Evolutionary conservation across 176 grass and related monocot species (phyloP).

Genomic region (Stipa capillata): DNA sequence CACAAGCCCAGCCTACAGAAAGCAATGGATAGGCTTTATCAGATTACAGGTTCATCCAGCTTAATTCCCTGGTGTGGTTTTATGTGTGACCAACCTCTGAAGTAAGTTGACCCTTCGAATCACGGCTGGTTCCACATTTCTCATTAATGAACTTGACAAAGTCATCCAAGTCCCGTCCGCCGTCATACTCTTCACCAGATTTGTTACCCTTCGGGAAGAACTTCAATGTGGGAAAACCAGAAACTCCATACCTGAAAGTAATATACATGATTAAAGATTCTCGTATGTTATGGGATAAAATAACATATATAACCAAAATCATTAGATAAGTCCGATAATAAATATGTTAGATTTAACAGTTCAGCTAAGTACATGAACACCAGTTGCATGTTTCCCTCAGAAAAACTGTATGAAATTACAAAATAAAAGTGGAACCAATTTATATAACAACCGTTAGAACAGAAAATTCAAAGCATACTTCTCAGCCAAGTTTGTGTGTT

Average conservation of each 20-base stretch:
- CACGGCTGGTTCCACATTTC: slow-evolving; percentile 72
- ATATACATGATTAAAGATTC: slow-evolving; percentile 10
- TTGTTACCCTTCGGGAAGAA: slow-evolving; percentile 96
- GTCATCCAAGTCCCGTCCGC: slow-evolving; percentile 73
- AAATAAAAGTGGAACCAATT: neutral
- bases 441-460: neutral
- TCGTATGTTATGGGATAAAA: neutral
- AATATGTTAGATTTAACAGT: neutral
- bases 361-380: neutral
- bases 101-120: slow-evolving; percentile 82
- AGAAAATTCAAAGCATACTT: slow-evolving; percentile 53
- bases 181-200: slow-evolving; percentile 94
- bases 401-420: neutral
- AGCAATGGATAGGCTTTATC: neutral
- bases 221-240: slow-evolving; percentile 89
- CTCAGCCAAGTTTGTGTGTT: slow-evolving; percentile 69
- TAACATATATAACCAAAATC: neutral
- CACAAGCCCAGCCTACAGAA: slow-evolving; percentile 72
- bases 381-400: neutral
- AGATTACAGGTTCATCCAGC: neutral
- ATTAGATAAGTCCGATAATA: neutral
- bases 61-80: neutral
- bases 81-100: slow-evolving; percentile 50
- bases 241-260: slow-evolving; percentile 75
- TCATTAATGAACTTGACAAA: slow-evolving; percentile 97